A percentile compares a stretch with the other conserved stretches of the same genome.
These are phyloP conservation scores for Candida sphagnicola DNA, from an alignment of 805 yeast species.

Conservation along the genomic window DNA sequence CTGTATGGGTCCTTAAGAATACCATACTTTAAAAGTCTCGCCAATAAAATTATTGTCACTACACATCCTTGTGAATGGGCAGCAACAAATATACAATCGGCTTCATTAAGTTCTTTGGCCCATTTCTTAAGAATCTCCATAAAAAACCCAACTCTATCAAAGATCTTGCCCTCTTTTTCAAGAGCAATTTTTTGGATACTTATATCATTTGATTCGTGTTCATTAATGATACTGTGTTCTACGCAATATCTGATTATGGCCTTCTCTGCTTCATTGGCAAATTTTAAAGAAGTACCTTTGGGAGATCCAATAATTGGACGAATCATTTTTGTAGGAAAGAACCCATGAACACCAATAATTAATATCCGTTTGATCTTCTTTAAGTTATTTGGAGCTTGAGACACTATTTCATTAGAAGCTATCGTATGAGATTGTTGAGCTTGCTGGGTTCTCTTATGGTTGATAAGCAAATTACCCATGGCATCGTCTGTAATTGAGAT, in stretches of 20 bases:
- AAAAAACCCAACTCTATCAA: constrained; percentile 80
- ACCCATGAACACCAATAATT: constrained; percentile 93
- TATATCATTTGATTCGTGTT: constrained; percentile 26
- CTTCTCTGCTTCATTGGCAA: constrained; percentile 85
- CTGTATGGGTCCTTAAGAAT: constrained; percentile 33
- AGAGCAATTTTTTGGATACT: constrained; percentile 86
- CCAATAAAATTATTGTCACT: constrained; percentile 76
- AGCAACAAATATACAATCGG: constrained; percentile 88
- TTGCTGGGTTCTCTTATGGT: constrained; percentile 15
- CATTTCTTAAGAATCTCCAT: constrained; percentile 68
- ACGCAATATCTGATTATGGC: constrained; percentile 62
- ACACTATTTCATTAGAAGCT: constrained; percentile 13
- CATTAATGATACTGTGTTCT: constrained; percentile 35
- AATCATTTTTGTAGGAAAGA: constrained; percentile 83
- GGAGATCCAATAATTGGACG: constrained; percentile 92
- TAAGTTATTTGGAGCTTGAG: constrained; percentile 26
- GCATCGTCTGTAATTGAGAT: constrained; percentile 39
- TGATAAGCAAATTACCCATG: constrained; percentile 38
- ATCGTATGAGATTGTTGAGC: constrained; percentile 6
- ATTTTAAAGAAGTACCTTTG: constrained; percentile 89
- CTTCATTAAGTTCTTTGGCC: constrained; percentile 51
- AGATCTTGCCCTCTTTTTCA: constrained; percentile 89
- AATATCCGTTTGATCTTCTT: constrained; percentile 53
- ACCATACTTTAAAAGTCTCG: constrained; percentile 62
- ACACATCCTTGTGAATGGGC: constrained; percentile 97